These are phyloP conservation scores for Saccharomycodes ludwigii DNA, from an alignment of 805 yeast genomes.

Conservation along the genomic window DNA sequence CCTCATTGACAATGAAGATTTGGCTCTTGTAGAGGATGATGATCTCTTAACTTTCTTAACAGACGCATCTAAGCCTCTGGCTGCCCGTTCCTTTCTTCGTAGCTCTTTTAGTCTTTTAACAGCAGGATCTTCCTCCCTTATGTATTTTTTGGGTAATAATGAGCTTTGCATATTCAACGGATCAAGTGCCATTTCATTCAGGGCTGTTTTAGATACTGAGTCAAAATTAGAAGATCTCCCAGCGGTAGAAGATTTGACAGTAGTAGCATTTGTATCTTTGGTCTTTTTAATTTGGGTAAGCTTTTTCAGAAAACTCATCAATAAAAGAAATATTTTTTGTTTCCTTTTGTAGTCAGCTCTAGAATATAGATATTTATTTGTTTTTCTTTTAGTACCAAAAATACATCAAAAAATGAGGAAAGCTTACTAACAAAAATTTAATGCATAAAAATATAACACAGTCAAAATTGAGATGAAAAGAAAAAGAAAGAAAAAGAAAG, in stretches of 20 bases:
- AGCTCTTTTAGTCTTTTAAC: slow-evolving; percentile 58
- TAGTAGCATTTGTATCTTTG: slow-evolving; percentile 4
- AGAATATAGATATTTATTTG: no score
- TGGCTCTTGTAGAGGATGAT: slow-evolving; percentile 1
- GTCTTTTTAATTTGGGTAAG: slow-evolving; percentile 17
- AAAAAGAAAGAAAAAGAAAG: no score
- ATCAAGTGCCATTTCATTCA: no score
- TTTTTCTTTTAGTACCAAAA: no score
- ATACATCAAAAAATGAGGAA: no score
- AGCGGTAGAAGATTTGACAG: no score
- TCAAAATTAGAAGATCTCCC: no score
- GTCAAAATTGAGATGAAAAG: no score
- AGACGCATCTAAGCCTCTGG: slow-evolving; percentile 24
- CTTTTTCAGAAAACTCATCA: slow-evolving; percentile 23
- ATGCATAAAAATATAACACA: no score
- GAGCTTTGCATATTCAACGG: slow-evolving; percentile 8
- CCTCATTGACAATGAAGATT: slow-evolving; percentile 2
- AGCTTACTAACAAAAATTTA: no score
- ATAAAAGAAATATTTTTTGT: slow-evolving; percentile 1
- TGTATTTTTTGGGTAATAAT: slow-evolving; percentile 18
- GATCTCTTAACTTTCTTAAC: slow-evolving; percentile 18
- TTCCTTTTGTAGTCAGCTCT: no score
- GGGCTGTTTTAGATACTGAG: no score
- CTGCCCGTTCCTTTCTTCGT: slow-evolving; percentile 41
- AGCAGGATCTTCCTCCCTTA: slow-evolving; percentile 48